Evolutionary conservation across 73 alveolate species (phyloP), one percentile per base, ranked within the genome.

Genomic region (Paramecium primaurelia): DNA sequence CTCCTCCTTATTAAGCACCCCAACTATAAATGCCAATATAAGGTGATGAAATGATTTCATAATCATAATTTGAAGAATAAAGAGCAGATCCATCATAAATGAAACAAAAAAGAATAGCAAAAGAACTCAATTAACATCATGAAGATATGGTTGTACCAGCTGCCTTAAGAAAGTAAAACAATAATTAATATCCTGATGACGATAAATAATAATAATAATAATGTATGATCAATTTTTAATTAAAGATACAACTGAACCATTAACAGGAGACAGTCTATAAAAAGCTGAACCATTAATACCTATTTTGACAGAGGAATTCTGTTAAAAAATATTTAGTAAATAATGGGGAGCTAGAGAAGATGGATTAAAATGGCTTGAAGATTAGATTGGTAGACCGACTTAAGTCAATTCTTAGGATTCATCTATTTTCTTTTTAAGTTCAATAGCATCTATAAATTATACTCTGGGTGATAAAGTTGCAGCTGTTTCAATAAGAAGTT

Each of bases 251-350:
- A 86, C 97, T 25, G 98, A 95, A 68, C 96, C 95, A n/a, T 86
- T 71, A 28, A 95, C 95, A 32, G 97, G 85, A 38, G 99, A 97
- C 34, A 97, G 95, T 11, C 92, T 88, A 92, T 95, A 98, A 90
- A 84, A 64, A 28, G 99, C 99, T 7, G 98, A 96, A 20, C 99
- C 99, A 14, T 91, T 98, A 83, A 95, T 97, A 10, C 99, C 99
- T 4, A 95, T 97, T 12, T 92, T 98, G 68, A 97, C 99, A 9
- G 98, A 93, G 47, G 98, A 93, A n/a, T 77, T 96, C 58, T 93
- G 97, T 42, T 94, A 96, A 92, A 97, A 94, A 77, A 54, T 98
- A 58, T 98, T 98, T 92, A 95, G 99, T 12, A 96, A 95, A 90
- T 86, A 92, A 18, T 97, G 99, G 99, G 95, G 92, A 77, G 89